Percentiles rank a stretch among this genome's conserved stretches.
Conservation (phyloP, 352 stramenopile species). For the Albugo candida region DNA sequence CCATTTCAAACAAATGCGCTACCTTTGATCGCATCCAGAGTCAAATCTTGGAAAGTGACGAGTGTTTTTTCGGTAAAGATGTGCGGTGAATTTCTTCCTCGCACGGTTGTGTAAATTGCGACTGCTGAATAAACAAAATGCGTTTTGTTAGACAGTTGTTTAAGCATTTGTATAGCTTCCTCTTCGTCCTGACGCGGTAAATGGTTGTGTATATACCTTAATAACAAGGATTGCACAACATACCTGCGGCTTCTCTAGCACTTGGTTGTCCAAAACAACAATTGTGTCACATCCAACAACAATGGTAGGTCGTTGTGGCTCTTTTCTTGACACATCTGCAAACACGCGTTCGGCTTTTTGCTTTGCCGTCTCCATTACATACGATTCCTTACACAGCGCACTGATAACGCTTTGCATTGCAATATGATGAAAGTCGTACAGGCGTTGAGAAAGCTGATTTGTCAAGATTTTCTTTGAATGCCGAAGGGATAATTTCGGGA, state of each 20-base stretch:
- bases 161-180: slow-evolving; percentile 67
- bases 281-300: slow-evolving; percentile 80
- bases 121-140: slow-evolving; percentile 82
- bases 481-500: slow-evolving; percentile 64
- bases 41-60: slow-evolving; percentile 32
- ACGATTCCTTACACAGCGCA: slow-evolving; percentile 19
- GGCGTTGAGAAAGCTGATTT: slow-evolving; percentile 46
- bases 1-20: neutral
- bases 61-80: slow-evolving; percentile 52
- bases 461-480: slow-evolving; percentile 63
- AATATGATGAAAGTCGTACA: slow-evolving; percentile 6
- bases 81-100: slow-evolving; percentile 22
- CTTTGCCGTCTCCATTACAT: slow-evolving; percentile 61
- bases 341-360: slow-evolving; percentile 41
- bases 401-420: neutral
- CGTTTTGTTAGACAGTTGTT: slow-evolving; percentile 31
- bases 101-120: slow-evolving; percentile 24
- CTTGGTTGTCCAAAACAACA: slow-evolving; percentile 64
- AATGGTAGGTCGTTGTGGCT: slow-evolving; percentile 6
- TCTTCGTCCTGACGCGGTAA: slow-evolving; percentile 22
- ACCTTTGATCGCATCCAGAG: slow-evolving; percentile 39
- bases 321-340: neutral
- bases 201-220: neutral
- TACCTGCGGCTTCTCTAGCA: slow-evolving; percentile 73
- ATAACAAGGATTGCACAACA: neutral